A percentile compares a stretch with the other conserved stretches of the same genome.
phyloP scores from a whole-genome alignment of 2,329 filamentous ascomycete genomes.

The Myriosclerotinia curreyana region DNA sequence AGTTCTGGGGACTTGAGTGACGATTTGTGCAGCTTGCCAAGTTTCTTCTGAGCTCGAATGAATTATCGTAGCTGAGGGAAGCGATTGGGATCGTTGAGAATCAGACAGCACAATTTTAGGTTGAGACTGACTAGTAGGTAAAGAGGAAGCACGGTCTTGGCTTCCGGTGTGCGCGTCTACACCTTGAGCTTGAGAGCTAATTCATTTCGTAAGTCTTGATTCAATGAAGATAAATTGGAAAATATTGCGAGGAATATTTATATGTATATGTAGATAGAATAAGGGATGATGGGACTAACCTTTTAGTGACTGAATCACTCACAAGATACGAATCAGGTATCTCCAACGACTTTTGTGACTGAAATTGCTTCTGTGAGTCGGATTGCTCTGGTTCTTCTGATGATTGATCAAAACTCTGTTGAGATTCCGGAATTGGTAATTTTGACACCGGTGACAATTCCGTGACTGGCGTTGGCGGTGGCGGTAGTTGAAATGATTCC shows the following conservation, averaged over 20 bases:
- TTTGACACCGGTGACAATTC: neutral
- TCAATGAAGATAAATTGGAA: neutral
- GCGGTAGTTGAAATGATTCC: neutral
- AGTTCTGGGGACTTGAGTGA: conserved; percentile 18
- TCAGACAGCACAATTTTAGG: neutral
- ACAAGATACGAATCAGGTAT: conserved; percentile 18
- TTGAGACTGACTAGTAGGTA: conserved; percentile 6
- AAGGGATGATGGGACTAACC: conserved; percentile 6
- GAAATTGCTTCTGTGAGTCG: neutral
- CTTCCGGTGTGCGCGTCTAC: neutral
- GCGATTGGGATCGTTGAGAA: conserved; percentile 19
- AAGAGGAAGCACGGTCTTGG: conserved; percentile 13
- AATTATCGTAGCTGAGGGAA: conserved; percentile 7
- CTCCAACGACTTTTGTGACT: conserved; percentile 4
- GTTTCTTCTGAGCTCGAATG: conserved; percentile 21
- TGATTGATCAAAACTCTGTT: neutral
- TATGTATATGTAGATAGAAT: too few relatives aligned
- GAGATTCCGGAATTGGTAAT: neutral
- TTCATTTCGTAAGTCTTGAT: conserved; percentile 12
- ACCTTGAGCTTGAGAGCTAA: conserved; percentile 2
- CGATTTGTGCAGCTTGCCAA: conserved; percentile 26
- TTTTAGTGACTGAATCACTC: conserved; percentile 7
- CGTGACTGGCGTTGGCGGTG: neutral
- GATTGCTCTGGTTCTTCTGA: neutral
- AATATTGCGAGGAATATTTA: neutral